These are phyloP conservation scores for Citrus medica DNA, from an alignment of 345 rosid genomes.

Conservation along the genomic window DNA sequence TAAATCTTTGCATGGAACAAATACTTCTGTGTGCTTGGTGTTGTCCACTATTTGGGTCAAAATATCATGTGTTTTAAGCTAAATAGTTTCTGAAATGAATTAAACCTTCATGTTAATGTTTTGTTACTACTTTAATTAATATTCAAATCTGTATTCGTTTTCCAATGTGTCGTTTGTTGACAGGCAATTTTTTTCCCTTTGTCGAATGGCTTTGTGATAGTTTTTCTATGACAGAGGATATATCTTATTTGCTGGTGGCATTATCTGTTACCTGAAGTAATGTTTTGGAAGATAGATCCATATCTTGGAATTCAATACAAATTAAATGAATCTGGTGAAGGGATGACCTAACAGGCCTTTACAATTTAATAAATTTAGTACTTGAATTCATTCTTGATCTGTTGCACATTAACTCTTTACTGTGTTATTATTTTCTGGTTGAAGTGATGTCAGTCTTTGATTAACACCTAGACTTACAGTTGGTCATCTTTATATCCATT, in stretches of 20 bases:
- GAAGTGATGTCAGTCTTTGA: not conserved
- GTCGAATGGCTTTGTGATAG: not conserved
- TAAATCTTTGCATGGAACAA: not conserved
- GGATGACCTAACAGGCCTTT: not conserved
- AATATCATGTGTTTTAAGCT: not conserved
- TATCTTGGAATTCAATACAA: not conserved
- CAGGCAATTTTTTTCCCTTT: not conserved
- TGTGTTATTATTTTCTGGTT: not conserved
- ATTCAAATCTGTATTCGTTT: not conserved
- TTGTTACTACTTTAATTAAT: not conserved
- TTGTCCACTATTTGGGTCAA: not conserved
- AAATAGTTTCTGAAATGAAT: not conserved
- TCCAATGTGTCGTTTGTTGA: not conserved
- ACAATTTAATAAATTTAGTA: not conserved
- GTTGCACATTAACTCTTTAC: not conserved
- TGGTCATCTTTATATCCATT: not conserved
- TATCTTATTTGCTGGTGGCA: not conserved
- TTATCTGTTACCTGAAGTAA: no score
- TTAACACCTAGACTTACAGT: not conserved
- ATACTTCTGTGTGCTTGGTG: not conserved
- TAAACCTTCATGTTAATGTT: not conserved
- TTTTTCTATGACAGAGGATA: not conserved
- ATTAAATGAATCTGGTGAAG: not conserved
- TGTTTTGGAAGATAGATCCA: not conserved
- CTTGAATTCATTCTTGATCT: not conserved